phyloP scores from a whole-genome alignment of 2,329 filamentous ascomycete genomes.

The Sarocladium kiliense region DNA sequence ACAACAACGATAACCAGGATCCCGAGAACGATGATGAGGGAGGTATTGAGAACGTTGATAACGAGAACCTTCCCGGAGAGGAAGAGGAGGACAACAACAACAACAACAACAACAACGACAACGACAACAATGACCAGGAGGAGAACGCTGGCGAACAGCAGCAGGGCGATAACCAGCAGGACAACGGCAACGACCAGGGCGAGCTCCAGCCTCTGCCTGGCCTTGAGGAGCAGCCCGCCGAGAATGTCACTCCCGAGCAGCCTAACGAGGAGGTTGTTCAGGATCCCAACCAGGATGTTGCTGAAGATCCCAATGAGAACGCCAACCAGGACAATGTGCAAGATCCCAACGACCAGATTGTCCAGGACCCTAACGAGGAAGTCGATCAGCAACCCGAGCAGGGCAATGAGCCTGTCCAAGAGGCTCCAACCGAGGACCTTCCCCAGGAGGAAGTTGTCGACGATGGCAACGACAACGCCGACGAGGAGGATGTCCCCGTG shows the following conservation, averaged over 20 bases:
- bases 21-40: constrained; percentile 3
- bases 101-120: not conserved
- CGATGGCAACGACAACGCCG: too few relatives aligned
- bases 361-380: too few relatives aligned
- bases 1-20: not conserved
- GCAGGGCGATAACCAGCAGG: not conserved
- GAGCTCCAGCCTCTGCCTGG: constrained; percentile 4
- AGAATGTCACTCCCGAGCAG: not conserved
- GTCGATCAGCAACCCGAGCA: too few relatives aligned
- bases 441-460: not conserved
- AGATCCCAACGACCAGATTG: not conserved
- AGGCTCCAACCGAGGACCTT: not conserved
- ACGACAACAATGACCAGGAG: not conserved
- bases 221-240: not conserved
- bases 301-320: too few relatives aligned
- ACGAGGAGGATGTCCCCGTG: not conserved
- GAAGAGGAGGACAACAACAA: constrained; percentile 2
- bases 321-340: not conserved
- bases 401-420: not conserved
- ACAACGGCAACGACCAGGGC: constrained; percentile 8
- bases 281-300: too few relatives aligned
- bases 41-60: not conserved
- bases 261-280: not conserved
- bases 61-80: not conserved
- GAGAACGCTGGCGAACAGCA: not conserved